Evolutionary conservation across 1,284 basidiomycete species (phyloP).

Genomic region (Sphagnurus paluster): DNA sequence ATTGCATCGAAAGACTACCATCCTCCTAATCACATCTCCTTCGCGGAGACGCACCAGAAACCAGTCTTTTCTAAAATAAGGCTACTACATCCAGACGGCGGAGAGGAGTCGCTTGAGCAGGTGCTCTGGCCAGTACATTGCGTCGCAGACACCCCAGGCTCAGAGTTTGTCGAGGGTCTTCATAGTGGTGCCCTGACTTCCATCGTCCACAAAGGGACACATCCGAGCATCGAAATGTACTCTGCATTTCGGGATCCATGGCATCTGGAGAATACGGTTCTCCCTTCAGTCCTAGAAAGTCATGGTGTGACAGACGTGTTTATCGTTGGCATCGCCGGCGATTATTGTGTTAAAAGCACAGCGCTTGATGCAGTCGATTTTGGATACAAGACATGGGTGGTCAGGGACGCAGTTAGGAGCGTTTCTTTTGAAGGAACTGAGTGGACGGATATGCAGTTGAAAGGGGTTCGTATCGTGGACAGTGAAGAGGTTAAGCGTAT

Average conservation of each 20-base stretch:
- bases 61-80: constrained; percentile 31
- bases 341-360: constrained; percentile 53
- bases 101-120: constrained; percentile 37
- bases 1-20: constrained; percentile 53
- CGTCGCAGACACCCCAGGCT: constrained; percentile 42
- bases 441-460: constrained; percentile 37
- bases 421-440: constrained; percentile 32
- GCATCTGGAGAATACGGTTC: constrained; percentile 36
- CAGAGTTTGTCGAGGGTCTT: constrained; percentile 43
- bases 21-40: constrained; percentile 49
- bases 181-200: constrained; percentile 34
- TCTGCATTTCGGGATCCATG: constrained; percentile 54
- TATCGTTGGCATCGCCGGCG: constrained; percentile 49
- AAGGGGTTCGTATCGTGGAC: constrained; percentile 33
- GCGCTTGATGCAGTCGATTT: constrained; percentile 44
- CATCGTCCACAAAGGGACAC: constrained; percentile 45
- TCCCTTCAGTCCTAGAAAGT: constrained; percentile 34
- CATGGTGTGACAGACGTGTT: constrained; percentile 46
- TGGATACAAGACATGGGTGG: constrained; percentile 46
- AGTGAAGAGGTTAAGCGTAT: constrained; percentile 25
- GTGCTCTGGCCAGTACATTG: constrained; percentile 56
- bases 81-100: constrained; percentile 40
- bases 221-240: constrained; percentile 48
- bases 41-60: constrained; percentile 44
- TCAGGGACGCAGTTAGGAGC: constrained; percentile 44